These are phyloP conservation scores for Paraconiothyrium sp. DNA, from an alignment of 2,329 filamentous ascomycete species.

Conservation along the genomic window DNA sequence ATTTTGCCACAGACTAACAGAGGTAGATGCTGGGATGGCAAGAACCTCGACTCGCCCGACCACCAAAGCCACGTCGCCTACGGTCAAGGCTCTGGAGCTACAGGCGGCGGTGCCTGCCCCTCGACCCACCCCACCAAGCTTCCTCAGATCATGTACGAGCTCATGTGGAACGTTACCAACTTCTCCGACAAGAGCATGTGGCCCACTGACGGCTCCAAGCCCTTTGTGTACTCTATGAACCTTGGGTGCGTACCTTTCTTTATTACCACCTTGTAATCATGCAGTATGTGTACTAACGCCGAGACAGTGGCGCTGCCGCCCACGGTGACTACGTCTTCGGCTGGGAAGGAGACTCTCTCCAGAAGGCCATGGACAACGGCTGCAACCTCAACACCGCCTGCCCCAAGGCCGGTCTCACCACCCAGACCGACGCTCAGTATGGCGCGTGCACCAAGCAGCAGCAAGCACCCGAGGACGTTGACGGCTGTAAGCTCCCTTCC, in stretches of 20 bases:
- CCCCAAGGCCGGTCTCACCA: slow-evolving; percentile 42
- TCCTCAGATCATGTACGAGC: slow-evolving; percentile 48
- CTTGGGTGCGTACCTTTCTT: slow-evolving; percentile 34
- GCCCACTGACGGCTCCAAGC: slow-evolving; percentile 45
- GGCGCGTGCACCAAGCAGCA: slow-evolving; percentile 46
- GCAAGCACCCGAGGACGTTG: slow-evolving; percentile 42
- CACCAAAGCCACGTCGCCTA: slow-evolving; percentile 58
- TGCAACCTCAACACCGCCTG: slow-evolving; percentile 50
- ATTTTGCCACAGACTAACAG: background rate
- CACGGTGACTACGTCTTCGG: slow-evolving; percentile 54
- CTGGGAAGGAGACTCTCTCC: slow-evolving; percentile 57
- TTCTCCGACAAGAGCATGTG: slow-evolving; percentile 42
- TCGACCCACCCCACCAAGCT: slow-evolving; percentile 47
- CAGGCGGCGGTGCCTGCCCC: slow-evolving; percentile 59
- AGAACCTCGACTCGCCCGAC: slow-evolving; percentile 45
- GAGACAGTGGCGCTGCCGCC: slow-evolving; percentile 38
- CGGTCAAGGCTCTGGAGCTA: slow-evolving; percentile 55
- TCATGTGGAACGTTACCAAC: slow-evolving; percentile 47
- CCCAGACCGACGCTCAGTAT: slow-evolving; percentile 38
- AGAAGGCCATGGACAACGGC: slow-evolving; percentile 53
- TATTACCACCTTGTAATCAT: background rate
- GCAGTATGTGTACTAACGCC: slow-evolving; percentile 3
- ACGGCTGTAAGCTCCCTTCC: slow-evolving; percentile 39
- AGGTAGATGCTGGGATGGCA: slow-evolving; percentile 40
- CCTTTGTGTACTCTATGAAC: slow-evolving; percentile 48